Evolutionary conservation across 441 rosid species (phyloP), one percentile per base, ranked within the genome.

Genomic region (Melastoma candidum): DNA sequence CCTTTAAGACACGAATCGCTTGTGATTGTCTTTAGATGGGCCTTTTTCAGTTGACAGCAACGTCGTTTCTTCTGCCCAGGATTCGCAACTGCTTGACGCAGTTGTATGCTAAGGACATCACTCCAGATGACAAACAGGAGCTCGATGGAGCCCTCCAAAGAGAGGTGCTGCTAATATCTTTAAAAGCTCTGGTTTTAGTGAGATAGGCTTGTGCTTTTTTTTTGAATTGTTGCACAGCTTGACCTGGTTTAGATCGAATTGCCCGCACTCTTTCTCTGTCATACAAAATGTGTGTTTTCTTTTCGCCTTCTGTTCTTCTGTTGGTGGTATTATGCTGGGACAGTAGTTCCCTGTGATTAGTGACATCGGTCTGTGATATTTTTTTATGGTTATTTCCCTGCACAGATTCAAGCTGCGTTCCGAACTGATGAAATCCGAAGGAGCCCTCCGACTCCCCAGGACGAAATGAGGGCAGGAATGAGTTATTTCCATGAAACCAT

Each of bases 341-440:
- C 22, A 17, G 22, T 17, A 39, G 43, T 8, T 12, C 11, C 29
- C 12, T 7, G 26, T 17, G 14, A 51, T 43, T 27, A 1, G 26
- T 24, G 10, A 11, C 54, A 51, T 27, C 1, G 44, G 26, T 10
- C 43, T 58, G 51, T 54, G 13, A 29, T 3, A 3, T 51, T 43
- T 17, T 39, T 24, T n/a, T 48, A 17, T 17, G 22, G 22, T 47
- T 44, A n/a, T 5, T 26, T 46, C 52, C 52, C 44, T 10, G 17
- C 68, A 49, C 57, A 92, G 98, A 88, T 92, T 71, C 98, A 92
- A 88, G 98, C 98, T 49, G 98, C 97, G 46, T 92, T 88, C 59
- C 89, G 98, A 24, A 92, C 98, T 1, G 97, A 92, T 73, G 98
- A 92, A 65, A 92, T 92, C 47, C 84, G 85, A 51, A 84, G 98